Base-by-base conservation (phyloP, 208 protist genomes). In the Trypanosoma caninum region DNA sequence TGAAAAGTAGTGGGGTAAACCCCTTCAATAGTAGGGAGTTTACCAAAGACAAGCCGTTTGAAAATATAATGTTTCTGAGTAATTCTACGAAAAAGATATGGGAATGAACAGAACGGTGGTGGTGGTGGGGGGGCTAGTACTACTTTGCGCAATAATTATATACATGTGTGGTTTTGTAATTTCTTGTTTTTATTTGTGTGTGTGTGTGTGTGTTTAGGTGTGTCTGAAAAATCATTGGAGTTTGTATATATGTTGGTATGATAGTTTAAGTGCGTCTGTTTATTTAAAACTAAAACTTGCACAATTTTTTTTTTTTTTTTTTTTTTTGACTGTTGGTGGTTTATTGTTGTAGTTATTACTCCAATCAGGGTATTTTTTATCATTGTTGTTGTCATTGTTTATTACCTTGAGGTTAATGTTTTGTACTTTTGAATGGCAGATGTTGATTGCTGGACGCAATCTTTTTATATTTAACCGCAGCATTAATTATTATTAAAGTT, bases 1-100 rank as follows among this genome's bases (percentile, higher is more conserved):
- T 95, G 38, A 76, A 46, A 0, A 93, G 86, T 55, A 73, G 86
- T 47, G 83, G 84, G 14, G 55, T 64, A 14, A 91, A 91, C 64
- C 89, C 89, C 22, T 30, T 95, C 10, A 80, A 80, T 52, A 91
- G 65, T 60, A n/a, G 52, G 1, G 31, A 61, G n/a, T 93, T 84
- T 56, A 70, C 63, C 3, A 46, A 67, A 18, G 57, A 35, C 22
- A 22, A 57, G 10, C 55, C 88, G 4, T 69, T 84, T 27, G 42
- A 16, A 53, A 22, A 35, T 62, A 10, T 38, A 5, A 44, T 6
- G 20, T 10, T 20, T 25, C 13, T 31, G 58, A 18, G 18, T 40
- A 16, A 53, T 7, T 53, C 1, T 44, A n/a, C n/a, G 28, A 44
- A 20, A 44, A 30, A 38, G 13, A 38, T 38, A 13, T 38, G 34